Percentiles rank a stretch among this genome's conserved stretches.
Evolutionary conservation across 1,284 basidiomycete species (phyloP).

Genomic region (Cutaneotrichosporon sp.): DNA sequence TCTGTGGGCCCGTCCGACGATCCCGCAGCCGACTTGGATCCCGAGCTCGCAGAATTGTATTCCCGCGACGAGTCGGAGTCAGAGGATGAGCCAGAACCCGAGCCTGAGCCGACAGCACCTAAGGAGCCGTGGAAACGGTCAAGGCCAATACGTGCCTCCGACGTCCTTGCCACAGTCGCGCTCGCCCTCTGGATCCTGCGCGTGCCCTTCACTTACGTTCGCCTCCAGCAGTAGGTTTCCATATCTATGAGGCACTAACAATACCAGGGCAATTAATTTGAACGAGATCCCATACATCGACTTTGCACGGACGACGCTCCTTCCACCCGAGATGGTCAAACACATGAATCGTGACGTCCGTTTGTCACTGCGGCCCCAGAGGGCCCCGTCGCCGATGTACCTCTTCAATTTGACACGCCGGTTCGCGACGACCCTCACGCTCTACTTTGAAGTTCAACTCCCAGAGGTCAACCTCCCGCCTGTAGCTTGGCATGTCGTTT

Average conservation of each 20-base stretch:
- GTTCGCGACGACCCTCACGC: conserved; percentile 25
- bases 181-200: conserved; percentile 72
- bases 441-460: conserved; percentile 58
- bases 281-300: conserved; percentile 80
- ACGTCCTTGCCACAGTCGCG: conserved; percentile 52
- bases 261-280: conserved; percentile 54
- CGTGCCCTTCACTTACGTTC: conserved; percentile 66
- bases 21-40: background rate
- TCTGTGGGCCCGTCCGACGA: background rate
- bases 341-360: conserved; percentile 11
- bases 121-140: background rate
- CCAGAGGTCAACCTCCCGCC: conserved; percentile 75
- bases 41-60: background rate
- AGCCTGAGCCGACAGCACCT: background rate
- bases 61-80: conserved; percentile 28
- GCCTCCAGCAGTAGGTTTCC: conserved; percentile 61
- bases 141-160: conserved; percentile 19
- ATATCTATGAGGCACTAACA: background rate
- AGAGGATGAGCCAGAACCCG: conserved; percentile 7
- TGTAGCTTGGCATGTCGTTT: conserved; percentile 72
- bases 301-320: conserved; percentile 54
- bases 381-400: conserved; percentile 20
- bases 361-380: conserved; percentile 16
- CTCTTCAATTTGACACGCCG: conserved; percentile 18
- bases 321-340: conserved; percentile 59